Percentiles rank a stretch among this genome's conserved stretches.
These are phyloP conservation scores for Plasmodium cynomolgi DNA, from an alignment of 169 alveolate species.

Conservation along the genomic window DNA sequence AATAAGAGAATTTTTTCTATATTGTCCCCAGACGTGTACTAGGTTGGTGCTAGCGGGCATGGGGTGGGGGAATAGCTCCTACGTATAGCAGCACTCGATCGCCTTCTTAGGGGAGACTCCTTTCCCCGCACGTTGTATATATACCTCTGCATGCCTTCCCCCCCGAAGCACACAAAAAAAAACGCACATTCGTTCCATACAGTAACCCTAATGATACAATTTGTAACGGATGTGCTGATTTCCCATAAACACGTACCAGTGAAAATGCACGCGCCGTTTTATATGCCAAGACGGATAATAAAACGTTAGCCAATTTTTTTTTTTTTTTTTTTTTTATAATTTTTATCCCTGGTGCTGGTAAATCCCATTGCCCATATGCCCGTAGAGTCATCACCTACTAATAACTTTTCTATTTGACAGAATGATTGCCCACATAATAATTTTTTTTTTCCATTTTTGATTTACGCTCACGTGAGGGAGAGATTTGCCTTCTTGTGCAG, in stretches of 20 bases:
- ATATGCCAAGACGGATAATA: not conserved
- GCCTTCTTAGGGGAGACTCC: not conserved
- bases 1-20: conserved; percentile 46
- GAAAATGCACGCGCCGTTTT: not conserved
- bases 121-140: not conserved
- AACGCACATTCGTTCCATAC: not conserved
- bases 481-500: not conserved
- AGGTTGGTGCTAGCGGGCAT: not conserved
- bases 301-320: not conserved
- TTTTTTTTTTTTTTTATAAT: not conserved
- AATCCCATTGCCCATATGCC: not conserved
- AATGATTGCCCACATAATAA: not conserved
- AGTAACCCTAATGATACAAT: not conserved
- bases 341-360: not conserved
- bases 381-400: not conserved
- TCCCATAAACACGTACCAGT: not conserved
- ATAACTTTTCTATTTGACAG: not conserved
- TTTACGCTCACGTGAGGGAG: not conserved
- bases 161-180: not conserved
- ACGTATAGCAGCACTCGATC: not conserved
- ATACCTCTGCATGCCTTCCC: not conserved
- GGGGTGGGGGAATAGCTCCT: not conserved
- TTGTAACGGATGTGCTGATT: not conserved
- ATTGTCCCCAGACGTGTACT: conserved; percentile 62
- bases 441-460: not conserved